Percentiles rank a stretch among this genome's conserved stretches.
Conservation (phyloP, 106 monocot genomes). For the Ottelia alismoides region DNA sequence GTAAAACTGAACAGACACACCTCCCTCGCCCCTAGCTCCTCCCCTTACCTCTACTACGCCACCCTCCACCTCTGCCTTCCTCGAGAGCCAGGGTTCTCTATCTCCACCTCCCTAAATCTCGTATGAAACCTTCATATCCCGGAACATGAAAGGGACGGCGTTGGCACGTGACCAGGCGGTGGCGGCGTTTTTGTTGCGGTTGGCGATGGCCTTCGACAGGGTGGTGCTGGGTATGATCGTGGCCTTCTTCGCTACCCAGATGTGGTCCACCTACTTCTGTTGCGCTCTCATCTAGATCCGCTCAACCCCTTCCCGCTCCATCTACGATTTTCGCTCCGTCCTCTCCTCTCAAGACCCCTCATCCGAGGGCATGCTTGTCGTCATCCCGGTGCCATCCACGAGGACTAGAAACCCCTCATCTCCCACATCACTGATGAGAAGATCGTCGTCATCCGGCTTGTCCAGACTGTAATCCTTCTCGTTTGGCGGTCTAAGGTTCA, state of each 20-base stretch:
- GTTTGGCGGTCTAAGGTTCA: neutral
- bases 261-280: constrained; percentile 46
- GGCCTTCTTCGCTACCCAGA: constrained; percentile 37
- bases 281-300: constrained; percentile 40
- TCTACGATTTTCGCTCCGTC: constrained; percentile 56
- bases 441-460: constrained; percentile 52
- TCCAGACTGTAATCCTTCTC: constrained; percentile 41
- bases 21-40: no score
- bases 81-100: no score
- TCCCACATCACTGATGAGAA: constrained; percentile 36
- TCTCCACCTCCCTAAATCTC: no score
- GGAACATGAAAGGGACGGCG: no score
- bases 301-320: constrained; percentile 24
- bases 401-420: constrained; percentile 3
- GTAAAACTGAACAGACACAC: no score
- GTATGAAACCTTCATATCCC: no score
- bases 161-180: constrained; percentile 42
- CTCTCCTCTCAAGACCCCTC: constrained; percentile 6
- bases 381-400: constrained; percentile 47
- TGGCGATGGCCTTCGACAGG: constrained; percentile 51
- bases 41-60: no score
- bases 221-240: constrained; percentile 44
- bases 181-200: constrained; percentile 25
- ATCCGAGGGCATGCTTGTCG: constrained; percentile 22
- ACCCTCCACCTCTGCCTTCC: no score